Conservation (phyloP, 129 eudicot genomes). For the Helichrysum umbraculigerum region DNA sequence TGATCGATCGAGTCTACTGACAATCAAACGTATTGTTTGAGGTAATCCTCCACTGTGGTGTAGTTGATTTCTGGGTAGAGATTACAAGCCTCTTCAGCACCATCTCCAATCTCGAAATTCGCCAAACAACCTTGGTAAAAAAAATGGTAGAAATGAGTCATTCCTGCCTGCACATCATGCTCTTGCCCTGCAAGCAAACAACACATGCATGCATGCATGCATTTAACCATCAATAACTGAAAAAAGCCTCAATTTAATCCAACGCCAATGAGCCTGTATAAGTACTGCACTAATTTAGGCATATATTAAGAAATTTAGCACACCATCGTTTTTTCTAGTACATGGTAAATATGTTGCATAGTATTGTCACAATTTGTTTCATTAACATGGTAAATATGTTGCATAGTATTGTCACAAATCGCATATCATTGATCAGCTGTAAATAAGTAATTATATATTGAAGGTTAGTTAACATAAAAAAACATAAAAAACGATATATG, state of each 20-base stretch:
- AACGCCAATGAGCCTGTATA: not conserved
- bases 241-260: not conserved
- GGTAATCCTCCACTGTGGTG: conserved; percentile 36
- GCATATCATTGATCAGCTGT: not conserved
- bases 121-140: conserved; percentile 53
- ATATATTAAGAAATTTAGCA: too few species aligned
- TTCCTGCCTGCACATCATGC: conserved; percentile 47
- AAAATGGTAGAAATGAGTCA: conserved; percentile 42
- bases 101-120: conserved; percentile 44
- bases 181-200: conserved; percentile 19
- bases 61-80: conserved; percentile 49
- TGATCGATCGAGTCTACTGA: not conserved
- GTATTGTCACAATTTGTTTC: too few species aligned
- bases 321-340: too few species aligned
- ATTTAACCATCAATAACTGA: not conserved
- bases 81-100: conserved; percentile 37
- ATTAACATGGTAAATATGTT: not conserved
- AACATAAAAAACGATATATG: too few species aligned
- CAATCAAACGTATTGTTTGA: conserved; percentile 39
- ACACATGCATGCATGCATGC: not conserved
- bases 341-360: too few species aligned
- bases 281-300: not conserved
- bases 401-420: not conserved
- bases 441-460: not conserved
- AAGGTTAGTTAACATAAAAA: not conserved